Base-by-base conservation (phyloP, 306 rosid genomes). In the Inga laurina region DNA sequence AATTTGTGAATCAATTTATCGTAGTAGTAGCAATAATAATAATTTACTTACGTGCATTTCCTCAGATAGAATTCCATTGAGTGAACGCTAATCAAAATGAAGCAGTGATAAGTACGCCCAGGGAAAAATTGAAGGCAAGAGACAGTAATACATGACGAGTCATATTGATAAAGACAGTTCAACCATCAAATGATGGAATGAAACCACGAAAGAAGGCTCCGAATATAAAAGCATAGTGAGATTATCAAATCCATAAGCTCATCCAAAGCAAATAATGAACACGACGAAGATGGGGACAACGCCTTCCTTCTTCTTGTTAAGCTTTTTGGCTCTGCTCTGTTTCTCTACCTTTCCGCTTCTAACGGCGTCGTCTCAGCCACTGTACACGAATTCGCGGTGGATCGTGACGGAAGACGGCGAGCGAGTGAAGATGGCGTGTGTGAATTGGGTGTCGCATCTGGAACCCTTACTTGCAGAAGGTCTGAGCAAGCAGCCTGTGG, bases 391-490 rank as follows among this genome's bases (percentile, higher is more conserved):
- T 51, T 89, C 97, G 0, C 87, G 99, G 80, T 96, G 99, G 99
- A 86, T 96, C 14, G 93, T 93, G 56, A 88, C 85, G 73, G 85
- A 81, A 73, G 72, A 64, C 13, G 98, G 98, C 16, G 24, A 66
- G n/a, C 85, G 99, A 18, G 99, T 93, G 74, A 96, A 96, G 87
- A 88, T 96, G 3, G 92, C 93, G 2, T 96, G 99, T 79, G 86
- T 93, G 41, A 96, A 92, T 62, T 96, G 99, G 99, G 98, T 87
- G 41, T 75, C 98, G 3, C 98, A 96, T 84, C 86, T 96, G 39
- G 97, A 93, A 4, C 52, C 88, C 22, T 75, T 89, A 61, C 94
- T 93, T 49, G 94, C 98, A 1, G 99, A 96, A 77, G 99, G 99
- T 10, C 96, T 96, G 0, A 92, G 92, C 82, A 96, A 91, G 82